Percentiles rank a stretch among this genome's conserved stretches.
These are phyloP conservation scores for Leccinum disarticulatum DNA, from an alignment of 768 basidiomycete genomes.

Conservation along the genomic window DNA sequence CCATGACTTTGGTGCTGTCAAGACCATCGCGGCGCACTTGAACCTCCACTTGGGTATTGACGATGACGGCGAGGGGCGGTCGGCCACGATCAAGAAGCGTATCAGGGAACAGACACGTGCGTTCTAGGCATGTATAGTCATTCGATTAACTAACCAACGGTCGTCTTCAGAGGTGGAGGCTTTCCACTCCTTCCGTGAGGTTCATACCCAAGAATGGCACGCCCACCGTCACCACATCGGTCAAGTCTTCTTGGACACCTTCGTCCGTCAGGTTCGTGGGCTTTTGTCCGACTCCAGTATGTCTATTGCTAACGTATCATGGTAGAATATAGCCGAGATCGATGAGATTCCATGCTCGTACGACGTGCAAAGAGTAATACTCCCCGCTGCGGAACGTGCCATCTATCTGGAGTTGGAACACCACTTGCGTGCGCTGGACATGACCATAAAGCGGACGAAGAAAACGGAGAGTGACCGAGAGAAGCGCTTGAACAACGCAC, in stretches of 20 bases:
- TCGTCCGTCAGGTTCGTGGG: slow-evolving; percentile 74
- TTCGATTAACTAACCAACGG: slow-evolving; percentile 19
- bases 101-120: slow-evolving; percentile 81
- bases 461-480: slow-evolving; percentile 78
- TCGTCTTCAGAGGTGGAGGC: slow-evolving; percentile 68
- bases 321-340: slow-evolving; percentile 91
- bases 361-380: slow-evolving; percentile 59
- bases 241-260: slow-evolving; percentile 77
- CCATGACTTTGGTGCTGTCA: slow-evolving; percentile 85
- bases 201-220: slow-evolving; percentile 91
- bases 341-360: slow-evolving; percentile 86
- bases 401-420: slow-evolving; percentile 96
- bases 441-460: slow-evolving; percentile 70
- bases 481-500: slow-evolving; percentile 79
- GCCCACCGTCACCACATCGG: slow-evolving; percentile 80
- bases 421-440: slow-evolving; percentile 86
- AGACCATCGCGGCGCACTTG: slow-evolving; percentile 87
- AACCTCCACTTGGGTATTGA: slow-evolving; percentile 90
- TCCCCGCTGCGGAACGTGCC: slow-evolving; percentile 91
- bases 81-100: slow-evolving; percentile 75
- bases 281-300: not conserved
- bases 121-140: slow-evolving; percentile 13
- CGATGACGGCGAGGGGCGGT: slow-evolving; percentile 81
- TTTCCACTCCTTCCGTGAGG: slow-evolving; percentile 96
- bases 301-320: slow-evolving; percentile 10